Conservation (phyloP, 1,284 basidiomycete species). For the Boletus smithii region DNA sequence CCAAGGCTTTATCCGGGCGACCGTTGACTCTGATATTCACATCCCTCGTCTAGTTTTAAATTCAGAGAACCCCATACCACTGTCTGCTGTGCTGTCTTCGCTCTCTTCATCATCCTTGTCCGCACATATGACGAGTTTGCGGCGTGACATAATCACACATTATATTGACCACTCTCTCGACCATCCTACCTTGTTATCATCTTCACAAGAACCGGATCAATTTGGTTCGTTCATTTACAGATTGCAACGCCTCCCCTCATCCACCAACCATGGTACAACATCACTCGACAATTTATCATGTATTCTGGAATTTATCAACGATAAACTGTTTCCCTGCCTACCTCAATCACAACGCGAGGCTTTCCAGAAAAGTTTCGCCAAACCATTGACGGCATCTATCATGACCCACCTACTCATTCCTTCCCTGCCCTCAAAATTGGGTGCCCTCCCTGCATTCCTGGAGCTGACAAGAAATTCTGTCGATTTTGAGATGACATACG, state of each 20-base stretch:
- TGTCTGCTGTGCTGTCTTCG: constrained; percentile 57
- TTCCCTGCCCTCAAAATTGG: constrained; percentile 60
- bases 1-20: background rate
- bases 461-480: constrained; percentile 52
- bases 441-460: constrained; percentile 60
- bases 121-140: constrained; percentile 54
- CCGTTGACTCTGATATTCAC: background rate
- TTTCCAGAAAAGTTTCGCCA: constrained; percentile 54
- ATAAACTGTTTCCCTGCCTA: constrained; percentile 52
- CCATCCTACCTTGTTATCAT: constrained; percentile 46
- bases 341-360: constrained; percentile 42
- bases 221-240: constrained; percentile 32
- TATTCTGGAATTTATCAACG: constrained; percentile 54
- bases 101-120: constrained; percentile 54
- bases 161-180: constrained; percentile 58
- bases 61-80: constrained; percentile 47
- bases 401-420: constrained; percentile 65
- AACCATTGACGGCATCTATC: constrained; percentile 55
- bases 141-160: constrained; percentile 59
- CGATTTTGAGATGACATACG: constrained; percentile 56
- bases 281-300: constrained; percentile 50
- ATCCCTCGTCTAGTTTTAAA: constrained; percentile 46
- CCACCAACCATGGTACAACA: constrained; percentile 39
- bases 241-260: constrained; percentile 45
- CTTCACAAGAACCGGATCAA: constrained; percentile 37